Evolutionary conservation across 1,139 yeast species (phyloP).

Genomic region (Geotrichum aggregatum): DNA sequence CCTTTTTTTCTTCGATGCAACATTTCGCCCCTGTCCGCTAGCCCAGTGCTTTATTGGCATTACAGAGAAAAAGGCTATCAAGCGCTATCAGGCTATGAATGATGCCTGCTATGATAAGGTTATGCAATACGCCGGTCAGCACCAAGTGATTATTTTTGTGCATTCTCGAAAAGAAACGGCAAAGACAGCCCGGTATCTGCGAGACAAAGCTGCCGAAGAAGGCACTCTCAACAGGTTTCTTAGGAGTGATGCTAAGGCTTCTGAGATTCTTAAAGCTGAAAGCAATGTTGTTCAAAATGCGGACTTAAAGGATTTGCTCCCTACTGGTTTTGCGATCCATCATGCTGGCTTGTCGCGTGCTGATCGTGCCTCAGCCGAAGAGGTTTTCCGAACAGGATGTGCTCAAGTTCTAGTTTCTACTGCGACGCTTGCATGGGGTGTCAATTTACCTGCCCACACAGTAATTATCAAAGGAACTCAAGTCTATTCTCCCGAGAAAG

Average conservation of each 20-base stretch:
- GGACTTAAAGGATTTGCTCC: slow-evolving; percentile 57
- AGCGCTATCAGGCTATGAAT: slow-evolving; percentile 77
- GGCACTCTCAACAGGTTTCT: slow-evolving; percentile 49
- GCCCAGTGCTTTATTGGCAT: slow-evolving; percentile 86
- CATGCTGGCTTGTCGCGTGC: slow-evolving; percentile 83
- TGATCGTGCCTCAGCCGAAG: slow-evolving; percentile 79
- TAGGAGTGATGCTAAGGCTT: slow-evolving; percentile 53
- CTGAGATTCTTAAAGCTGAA: slow-evolving; percentile 64
- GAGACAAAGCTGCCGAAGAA: slow-evolving; percentile 56
- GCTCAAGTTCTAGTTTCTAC: slow-evolving; percentile 82
- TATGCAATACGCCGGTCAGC: slow-evolving; percentile 58
- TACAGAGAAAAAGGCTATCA: slow-evolving; percentile 78
- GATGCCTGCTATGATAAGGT: slow-evolving; percentile 87
- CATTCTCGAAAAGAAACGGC: slow-evolving; percentile 91
- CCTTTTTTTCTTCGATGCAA: slow-evolving; percentile 72
- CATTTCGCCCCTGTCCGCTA: slow-evolving; percentile 88
- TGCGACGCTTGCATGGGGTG: slow-evolving; percentile 98
- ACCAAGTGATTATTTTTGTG: slow-evolving; percentile 84
- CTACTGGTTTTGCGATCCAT: slow-evolving; percentile 82
- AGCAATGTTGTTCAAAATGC: slow-evolving; percentile 52
- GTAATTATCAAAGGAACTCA: slow-evolving; percentile 95
- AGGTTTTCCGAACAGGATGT: slow-evolving; percentile 82
- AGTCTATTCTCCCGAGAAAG: slow-evolving; percentile 85
- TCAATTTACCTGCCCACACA: slow-evolving; percentile 93
- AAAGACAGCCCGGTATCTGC: slow-evolving; percentile 73